These are phyloP conservation scores for Polyporus arcularius DNA, from an alignment of 768 basidiomycete species.

Conservation along the genomic window DNA sequence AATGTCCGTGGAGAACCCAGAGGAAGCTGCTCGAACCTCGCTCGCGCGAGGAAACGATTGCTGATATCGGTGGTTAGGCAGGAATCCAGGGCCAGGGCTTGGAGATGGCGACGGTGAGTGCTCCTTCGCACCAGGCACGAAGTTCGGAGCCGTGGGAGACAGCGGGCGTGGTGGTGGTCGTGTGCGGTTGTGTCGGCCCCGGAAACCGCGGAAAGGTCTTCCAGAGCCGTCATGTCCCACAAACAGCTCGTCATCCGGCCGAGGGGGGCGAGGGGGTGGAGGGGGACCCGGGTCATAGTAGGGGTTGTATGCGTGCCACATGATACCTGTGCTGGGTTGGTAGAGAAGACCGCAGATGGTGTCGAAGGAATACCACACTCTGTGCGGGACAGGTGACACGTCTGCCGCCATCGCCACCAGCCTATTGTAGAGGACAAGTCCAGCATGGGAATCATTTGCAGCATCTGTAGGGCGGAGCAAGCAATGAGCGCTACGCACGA, in stretches of 20 bases:
- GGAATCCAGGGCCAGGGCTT: not conserved
- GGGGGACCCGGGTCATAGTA: conserved; percentile 73
- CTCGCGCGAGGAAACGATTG: not conserved
- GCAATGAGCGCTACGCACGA: conserved; percentile 16
- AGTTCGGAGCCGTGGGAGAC: conserved; percentile 11
- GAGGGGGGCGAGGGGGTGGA: conserved; percentile 44
- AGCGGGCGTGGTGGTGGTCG: conserved; percentile 10
- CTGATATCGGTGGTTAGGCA: not conserved
- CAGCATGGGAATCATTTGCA: conserved; percentile 70
- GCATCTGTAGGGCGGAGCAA: conserved; percentile 49
- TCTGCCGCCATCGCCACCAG: conserved; percentile 45
- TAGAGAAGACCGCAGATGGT: conserved; percentile 46
- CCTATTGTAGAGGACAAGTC: conserved; percentile 50
- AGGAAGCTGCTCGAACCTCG: not conserved
- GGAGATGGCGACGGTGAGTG: conserved; percentile 9
- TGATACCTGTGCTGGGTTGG: conserved; percentile 34
- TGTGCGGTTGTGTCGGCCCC: conserved; percentile 7
- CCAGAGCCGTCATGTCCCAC: not conserved
- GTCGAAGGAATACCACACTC: conserved; percentile 60
- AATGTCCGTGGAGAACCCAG: not conserved
- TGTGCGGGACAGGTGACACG: conserved; percentile 36
- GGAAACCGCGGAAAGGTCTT: not conserved
- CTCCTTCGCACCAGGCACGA: conserved; percentile 11
- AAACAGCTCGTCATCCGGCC: not conserved
- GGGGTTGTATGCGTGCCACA: conserved; percentile 64